These are phyloP conservation scores for Dalbergia cochinchinensis DNA, from an alignment of 306 rosid genomes.

Conservation along the genomic window DNA sequence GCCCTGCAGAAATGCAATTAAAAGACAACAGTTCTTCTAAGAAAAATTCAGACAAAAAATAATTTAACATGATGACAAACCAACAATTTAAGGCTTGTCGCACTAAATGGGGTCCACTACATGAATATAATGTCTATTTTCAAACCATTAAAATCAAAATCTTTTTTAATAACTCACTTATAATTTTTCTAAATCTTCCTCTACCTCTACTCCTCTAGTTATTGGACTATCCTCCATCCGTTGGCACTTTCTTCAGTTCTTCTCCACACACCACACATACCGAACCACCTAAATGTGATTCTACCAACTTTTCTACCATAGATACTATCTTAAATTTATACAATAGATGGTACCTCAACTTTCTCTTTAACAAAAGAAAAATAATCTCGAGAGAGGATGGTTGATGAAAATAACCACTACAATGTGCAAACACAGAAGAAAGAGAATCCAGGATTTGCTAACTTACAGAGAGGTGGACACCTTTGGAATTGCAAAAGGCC, in stretches of 20 bases:
- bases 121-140: not conserved
- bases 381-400: not conserved
- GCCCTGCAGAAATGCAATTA: slow-evolving; percentile 53
- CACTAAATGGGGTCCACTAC: not conserved
- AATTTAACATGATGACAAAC: not conserved
- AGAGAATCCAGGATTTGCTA: slow-evolving; percentile 16
- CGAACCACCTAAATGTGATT: not conserved
- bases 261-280: not conserved
- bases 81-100: not conserved
- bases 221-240: not conserved
- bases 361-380: not conserved
- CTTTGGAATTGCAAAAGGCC: slow-evolving; percentile 68
- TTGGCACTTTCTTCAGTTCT: not conserved
- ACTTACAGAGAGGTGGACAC: slow-evolving; percentile 83
- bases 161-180: not conserved
- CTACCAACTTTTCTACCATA: not conserved
- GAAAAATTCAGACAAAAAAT: slow-evolving; percentile 2
- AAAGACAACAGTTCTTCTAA: slow-evolving; percentile 12
- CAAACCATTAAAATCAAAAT: not conserved
- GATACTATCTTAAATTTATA: not conserved
- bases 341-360: not conserved
- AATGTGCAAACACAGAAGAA: slow-evolving; percentile 24
- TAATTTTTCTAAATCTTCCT: not conserved
- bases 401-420: slow-evolving; percentile 17
- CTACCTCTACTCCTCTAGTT: not conserved